phyloP scores from a whole-genome alignment of 345 rosid species.

The Trapa bicornis region DNA sequence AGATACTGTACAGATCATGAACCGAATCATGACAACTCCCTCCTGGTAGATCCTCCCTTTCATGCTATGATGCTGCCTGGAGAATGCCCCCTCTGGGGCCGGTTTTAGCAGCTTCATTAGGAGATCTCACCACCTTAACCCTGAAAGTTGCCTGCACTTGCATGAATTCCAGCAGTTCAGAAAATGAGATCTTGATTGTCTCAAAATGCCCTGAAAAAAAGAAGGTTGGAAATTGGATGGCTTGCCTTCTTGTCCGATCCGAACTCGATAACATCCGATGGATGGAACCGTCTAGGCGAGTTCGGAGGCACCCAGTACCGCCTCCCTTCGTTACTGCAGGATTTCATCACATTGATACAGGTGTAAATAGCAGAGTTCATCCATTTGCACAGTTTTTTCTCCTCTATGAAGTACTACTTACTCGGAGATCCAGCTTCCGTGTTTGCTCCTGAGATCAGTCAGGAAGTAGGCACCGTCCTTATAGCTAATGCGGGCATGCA shows the following conservation, averaged over 20 bases:
- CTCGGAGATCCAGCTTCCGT: constrained; percentile 68
- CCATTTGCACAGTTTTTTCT: too few species aligned
- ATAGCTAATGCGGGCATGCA: constrained; percentile 62
- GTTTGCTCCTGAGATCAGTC: constrained; percentile 54
- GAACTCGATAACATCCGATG: constrained; percentile 52
- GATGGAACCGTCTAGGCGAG: constrained; percentile 39
- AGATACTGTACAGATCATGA: constrained; percentile 6
- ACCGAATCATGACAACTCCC: neutral
- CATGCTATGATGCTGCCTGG: constrained; percentile 43
- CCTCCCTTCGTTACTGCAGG: constrained; percentile 51
- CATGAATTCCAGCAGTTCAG: neutral
- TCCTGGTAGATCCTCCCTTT: neutral
- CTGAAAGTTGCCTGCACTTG: constrained; percentile 49
- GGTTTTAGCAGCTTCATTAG: constrained; percentile 12
- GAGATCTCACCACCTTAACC: constrained; percentile 53
- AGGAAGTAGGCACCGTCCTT: constrained; percentile 66
- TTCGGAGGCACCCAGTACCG: constrained; percentile 42
- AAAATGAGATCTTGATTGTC: neutral
- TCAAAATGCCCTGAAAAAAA: neutral
- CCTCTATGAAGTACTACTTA: constrained; percentile 31
- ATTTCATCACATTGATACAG: neutral
- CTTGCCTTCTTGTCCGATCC: constrained; percentile 59
- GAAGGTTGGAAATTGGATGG: neutral
- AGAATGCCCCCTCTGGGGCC: constrained; percentile 30
- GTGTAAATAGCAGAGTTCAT: neutral